Conservation (phyloP, 1,284 basidiomycete genomes). For the Malassezia restricta region DNA sequence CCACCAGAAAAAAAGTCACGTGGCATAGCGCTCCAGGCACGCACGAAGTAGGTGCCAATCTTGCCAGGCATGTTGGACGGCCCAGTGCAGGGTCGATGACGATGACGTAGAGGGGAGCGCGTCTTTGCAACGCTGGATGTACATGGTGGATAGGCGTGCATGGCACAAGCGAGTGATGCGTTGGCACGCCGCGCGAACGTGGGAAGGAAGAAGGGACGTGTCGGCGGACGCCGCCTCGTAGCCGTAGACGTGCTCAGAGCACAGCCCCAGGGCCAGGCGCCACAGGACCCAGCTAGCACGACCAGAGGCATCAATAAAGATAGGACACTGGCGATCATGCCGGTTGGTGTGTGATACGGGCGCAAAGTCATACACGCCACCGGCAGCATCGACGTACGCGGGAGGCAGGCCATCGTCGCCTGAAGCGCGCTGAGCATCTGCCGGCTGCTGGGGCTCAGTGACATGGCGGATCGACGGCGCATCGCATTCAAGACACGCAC, state of each 20-base stretch:
- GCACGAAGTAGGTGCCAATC: conserved; percentile 4
- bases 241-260: background rate
- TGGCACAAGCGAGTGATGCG: background rate
- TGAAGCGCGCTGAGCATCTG: background rate
- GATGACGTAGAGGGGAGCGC: background rate
- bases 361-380: background rate
- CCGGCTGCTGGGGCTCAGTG: background rate
- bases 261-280: conserved; percentile 1
- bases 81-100: background rate
- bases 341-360: background rate
- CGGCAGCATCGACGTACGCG: background rate
- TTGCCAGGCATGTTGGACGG: conserved; percentile 8
- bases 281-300: conserved; percentile 8
- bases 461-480: background rate
- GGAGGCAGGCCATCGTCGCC: conserved; percentile 1
- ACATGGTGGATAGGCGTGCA: background rate
- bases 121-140: conserved; percentile 3
- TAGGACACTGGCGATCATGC: conserved; percentile 1
- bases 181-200: background rate
- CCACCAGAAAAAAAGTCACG: background rate
- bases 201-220: background rate
- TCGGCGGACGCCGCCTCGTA: background rate
- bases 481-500: background rate
- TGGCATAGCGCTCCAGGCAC: background rate
- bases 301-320: conserved; percentile 9